Evolutionary conservation across 1,284 basidiomycete genomes (phyloP).

Genomic region (Golubevia sp.): DNA sequence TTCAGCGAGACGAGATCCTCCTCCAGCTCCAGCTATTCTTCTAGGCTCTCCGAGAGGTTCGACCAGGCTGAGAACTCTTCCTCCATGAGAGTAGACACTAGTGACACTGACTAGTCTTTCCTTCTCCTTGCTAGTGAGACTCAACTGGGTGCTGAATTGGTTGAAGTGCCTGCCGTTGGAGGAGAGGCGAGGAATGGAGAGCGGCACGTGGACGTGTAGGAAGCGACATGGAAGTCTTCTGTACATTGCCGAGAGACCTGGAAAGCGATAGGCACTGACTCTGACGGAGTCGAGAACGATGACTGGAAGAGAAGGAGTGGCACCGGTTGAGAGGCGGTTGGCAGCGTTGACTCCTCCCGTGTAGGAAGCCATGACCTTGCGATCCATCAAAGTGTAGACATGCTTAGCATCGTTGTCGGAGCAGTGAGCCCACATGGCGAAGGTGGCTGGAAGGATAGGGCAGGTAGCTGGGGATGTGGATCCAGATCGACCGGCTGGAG

Average conservation of each 20-base stretch:
- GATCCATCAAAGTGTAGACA: constrained; percentile 50
- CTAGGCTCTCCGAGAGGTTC: constrained; percentile 53
- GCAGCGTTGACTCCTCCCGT: background rate
- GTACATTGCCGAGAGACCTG: constrained; percentile 57
- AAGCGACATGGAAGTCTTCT: constrained; percentile 62
- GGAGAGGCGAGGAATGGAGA: constrained; percentile 44
- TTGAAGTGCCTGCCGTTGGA: constrained; percentile 31
- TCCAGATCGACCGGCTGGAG: constrained; percentile 14
- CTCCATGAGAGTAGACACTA: constrained; percentile 57
- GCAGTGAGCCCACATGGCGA: constrained; percentile 58
- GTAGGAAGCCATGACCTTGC: constrained; percentile 32
- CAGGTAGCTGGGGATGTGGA: constrained; percentile 22
- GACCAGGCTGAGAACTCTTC: constrained; percentile 48
- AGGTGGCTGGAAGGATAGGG: constrained; percentile 50
- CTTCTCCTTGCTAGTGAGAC: constrained; percentile 45
- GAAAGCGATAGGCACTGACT: constrained; percentile 51
- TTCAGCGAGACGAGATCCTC: constrained; percentile 9
- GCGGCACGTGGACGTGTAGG: constrained; percentile 61
- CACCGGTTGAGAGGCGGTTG: constrained; percentile 21
- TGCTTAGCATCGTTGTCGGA: constrained; percentile 47
- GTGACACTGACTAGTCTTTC: constrained; percentile 52
- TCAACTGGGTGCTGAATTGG: constrained; percentile 51
- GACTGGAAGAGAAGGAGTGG: constrained; percentile 32
- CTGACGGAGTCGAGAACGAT: constrained; percentile 38
- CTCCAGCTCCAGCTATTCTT: constrained; percentile 29